Evolutionary conservation across 78 protist genomes (phyloP).

Genomic region (Monosiga brevicollis): DNA sequence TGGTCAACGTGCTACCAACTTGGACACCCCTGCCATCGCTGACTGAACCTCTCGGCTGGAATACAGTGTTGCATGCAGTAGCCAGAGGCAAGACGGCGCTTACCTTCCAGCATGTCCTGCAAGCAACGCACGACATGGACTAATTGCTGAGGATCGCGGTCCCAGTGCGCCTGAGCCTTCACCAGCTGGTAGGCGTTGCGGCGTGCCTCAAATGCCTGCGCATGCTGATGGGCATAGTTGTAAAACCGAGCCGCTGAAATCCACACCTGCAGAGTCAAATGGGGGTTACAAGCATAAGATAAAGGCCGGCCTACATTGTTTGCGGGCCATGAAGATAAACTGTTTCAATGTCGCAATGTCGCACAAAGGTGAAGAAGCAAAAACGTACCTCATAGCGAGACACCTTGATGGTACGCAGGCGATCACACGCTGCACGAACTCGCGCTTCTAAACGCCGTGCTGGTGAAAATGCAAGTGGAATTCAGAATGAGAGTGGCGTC

Average conservation of each 20-base stretch:
- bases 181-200: not conserved
- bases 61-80: too few relatives aligned
- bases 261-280: not conserved
- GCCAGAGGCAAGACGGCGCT: too few relatives aligned
- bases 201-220: not conserved
- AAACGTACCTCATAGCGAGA: not conserved
- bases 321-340: not conserved
- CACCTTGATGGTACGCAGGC: not conserved
- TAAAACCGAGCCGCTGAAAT: not conserved
- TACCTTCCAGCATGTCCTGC: not conserved
- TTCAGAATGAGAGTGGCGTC: too few relatives aligned
- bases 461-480: not conserved
- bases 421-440: not conserved
- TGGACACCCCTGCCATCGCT: too few relatives aligned
- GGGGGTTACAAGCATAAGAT: not conserved
- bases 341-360: not conserved
- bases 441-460: not conserved
- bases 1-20: too few relatives aligned
- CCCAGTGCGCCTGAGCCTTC: not conserved
- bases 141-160: not conserved
- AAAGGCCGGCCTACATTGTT: not conserved
- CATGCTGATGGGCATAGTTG: not conserved
- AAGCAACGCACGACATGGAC: not conserved
- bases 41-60: too few relatives aligned
- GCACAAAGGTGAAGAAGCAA: not conserved